phyloP scores from a whole-genome alignment of 345 rosid genomes.

The Euphorbia peplus region DNA sequence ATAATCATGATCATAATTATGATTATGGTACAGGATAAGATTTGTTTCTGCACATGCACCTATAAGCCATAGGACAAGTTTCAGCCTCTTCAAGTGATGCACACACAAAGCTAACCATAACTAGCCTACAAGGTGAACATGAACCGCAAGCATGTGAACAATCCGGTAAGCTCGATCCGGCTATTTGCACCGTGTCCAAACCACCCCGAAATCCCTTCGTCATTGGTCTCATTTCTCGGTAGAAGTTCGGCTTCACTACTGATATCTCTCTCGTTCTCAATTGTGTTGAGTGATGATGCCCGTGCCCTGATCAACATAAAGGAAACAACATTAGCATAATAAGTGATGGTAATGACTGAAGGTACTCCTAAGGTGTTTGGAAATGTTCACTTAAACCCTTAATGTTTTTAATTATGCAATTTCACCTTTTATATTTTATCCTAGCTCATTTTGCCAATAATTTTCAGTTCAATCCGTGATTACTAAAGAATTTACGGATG shows the following conservation, averaged over 20 bases:
- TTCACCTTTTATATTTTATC: too few species aligned
- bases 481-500: too few species aligned
- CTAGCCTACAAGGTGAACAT: conserved; percentile 81
- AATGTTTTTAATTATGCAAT: too few species aligned
- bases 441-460: too few species aligned
- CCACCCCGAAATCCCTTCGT: conserved; percentile 32
- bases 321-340: too few species aligned
- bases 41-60: conserved; percentile 86
- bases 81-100: conserved; percentile 83
- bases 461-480: too few species aligned
- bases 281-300: conserved; percentile 23
- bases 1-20: neutral
- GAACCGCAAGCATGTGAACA: conserved; percentile 95
- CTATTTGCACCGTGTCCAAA: conserved; percentile 58
- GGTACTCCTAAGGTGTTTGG: too few species aligned
- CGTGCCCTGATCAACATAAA: conserved; percentile 22
- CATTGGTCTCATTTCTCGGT: conserved; percentile 14
- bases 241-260: conserved; percentile 17
- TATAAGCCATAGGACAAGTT: conserved; percentile 96
- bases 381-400: too few species aligned
- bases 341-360: too few species aligned
- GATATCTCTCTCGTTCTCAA: neutral
- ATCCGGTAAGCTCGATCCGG: conserved; percentile 84
- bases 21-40: conserved; percentile 80
- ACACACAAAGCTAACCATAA: conserved; percentile 90